Evolutionary conservation across 2,329 filamentous ascomycete genomes (phyloP), one percentile per base, ranked within the genome.

Genomic region (Amauroascus verrucosus): DNA sequence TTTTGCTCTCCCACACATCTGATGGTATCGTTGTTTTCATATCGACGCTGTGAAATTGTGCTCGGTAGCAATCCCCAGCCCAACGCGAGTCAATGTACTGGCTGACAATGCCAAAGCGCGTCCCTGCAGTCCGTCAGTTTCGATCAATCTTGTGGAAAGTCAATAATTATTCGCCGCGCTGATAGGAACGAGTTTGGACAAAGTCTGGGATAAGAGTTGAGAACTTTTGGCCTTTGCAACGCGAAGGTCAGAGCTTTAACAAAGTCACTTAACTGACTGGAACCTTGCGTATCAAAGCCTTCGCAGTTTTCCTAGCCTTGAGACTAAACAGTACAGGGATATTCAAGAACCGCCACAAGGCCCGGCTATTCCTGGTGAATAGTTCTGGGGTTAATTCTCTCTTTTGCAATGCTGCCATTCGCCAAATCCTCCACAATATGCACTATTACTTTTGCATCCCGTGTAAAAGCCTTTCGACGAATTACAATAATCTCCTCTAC

Each of bases 1-100:
- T 71, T 58, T 72, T 72, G 61, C 65, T 70, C 61, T 72, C 70
- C 70, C 70, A 72, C 32, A 72, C 66, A 49, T 71, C 69, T 3
- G 70, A 67, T 8, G 70, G 65, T 46, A 72, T 72, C 1, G 69
- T 68, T 41, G 64, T 70, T 60, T 72, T 72, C 70, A 72, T 72
- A 1, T 18, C 58, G 18, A 7, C 30, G 22, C 40, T 28, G 18
- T 24, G 20, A 28, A 24, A 6, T n/a, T 20, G 32, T 46, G 40
- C 24, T 18, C 4, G 16, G 20, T 18, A 20, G 22, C 46, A 38
- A 16, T 28, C 2, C 32, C 16, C 8, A 35, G 14, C 46, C 33
- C 16, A 16, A 8, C 46, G 28, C 20, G n/a, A 32, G n/a, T 32
- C 44, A 28, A 16, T 37, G 32, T 26, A 20, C 18, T n/a, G 38